Evolutionary conservation across 768 basidiomycete species (phyloP), one percentile per base, ranked within the genome.

Genomic region (Hericium rajendrae): DNA sequence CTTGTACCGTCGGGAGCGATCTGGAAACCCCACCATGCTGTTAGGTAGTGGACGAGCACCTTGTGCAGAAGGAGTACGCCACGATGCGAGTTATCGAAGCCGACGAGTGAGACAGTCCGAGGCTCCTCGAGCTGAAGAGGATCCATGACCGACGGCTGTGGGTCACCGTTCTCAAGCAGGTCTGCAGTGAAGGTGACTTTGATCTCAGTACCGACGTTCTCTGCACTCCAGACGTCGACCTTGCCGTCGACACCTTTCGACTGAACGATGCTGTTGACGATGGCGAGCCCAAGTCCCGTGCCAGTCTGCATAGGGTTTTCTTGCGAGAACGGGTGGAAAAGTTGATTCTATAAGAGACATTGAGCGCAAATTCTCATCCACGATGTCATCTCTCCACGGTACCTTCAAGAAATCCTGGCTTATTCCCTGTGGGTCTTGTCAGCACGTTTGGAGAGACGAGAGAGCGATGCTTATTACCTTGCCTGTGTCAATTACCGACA

Each of bases 251-350:
- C 85, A 61, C 85, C 88, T 48, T 88, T 84, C 2, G 91, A 91
- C 15, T 82, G 83, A 39, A 94, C 81, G 61, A 97, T 97, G 63
- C 87, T 91, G 73, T 88, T 92, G 67, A 97, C 94, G 62, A 97
- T 97, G 37, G 94, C 94, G 22, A 97, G 82, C 10, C 94, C 94
- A 8, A 97, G 80, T 5, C 94, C 94, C 1, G 94, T 97, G 1
- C 94, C 94, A 1, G 91, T 85, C 65, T 94, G 92, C 5, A 95
- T 69, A 0, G 94, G 93, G 63, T 95, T 94, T 70, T 97, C 94
- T 73, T 97, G 94, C 0, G 93, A 93, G 72, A 97, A 97, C 0
- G 94, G 94, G 64, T 95, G 94, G 74, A 97, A 97, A 5, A 97
- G 76, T 72, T 94, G 91, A 64, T 97, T 93, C 88, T 89, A 62